Evolutionary conservation across 306 rosid genomes (phyloP).

Genomic region (Sicyos baderoa): DNA sequence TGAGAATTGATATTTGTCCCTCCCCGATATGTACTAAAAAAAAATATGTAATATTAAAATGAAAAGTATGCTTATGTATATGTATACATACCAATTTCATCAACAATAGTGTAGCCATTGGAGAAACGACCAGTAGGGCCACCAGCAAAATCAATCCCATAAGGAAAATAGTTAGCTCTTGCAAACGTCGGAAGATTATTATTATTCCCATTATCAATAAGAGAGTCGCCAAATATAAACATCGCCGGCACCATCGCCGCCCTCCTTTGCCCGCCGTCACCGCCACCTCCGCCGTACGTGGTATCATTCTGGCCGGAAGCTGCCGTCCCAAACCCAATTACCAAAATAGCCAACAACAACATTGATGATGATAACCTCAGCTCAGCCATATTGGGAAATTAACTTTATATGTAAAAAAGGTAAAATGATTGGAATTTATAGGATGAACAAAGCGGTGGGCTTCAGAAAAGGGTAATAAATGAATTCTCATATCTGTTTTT

Average conservation of each 20-base stretch:
- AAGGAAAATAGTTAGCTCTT: slow-evolving; percentile 83
- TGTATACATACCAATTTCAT: slow-evolving; percentile 43
- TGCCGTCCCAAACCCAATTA: slow-evolving; percentile 17
- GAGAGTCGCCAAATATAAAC: slow-evolving; percentile 91
- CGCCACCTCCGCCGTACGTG: not conserved
- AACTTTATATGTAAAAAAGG: too few species aligned
- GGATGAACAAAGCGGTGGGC: too few species aligned
- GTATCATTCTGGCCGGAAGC: slow-evolving; percentile 32
- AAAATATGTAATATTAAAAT: too few species aligned
- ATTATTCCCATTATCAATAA: slow-evolving; percentile 89
- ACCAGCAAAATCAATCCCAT: slow-evolving; percentile 77
- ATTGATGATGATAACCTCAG: not conserved
- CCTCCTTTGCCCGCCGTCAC: not conserved
- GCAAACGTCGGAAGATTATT: slow-evolving; percentile 76
- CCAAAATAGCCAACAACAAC: slow-evolving; percentile 2
- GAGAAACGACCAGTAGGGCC: slow-evolving; percentile 94
- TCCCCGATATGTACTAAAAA: too few species aligned
- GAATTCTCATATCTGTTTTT: too few species aligned
- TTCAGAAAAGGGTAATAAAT: too few species aligned
- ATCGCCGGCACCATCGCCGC: slow-evolving; percentile 66
- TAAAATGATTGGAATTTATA: too few species aligned
- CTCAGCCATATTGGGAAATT: not conserved
- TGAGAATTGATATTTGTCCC: too few species aligned
- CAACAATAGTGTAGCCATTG: slow-evolving; percentile 86
- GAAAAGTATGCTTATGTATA: too few species aligned